Evolutionary conservation across 805 yeast genomes (phyloP), one percentile per base, ranked within the genome.

Genomic region (Lachancea waltii): DNA sequence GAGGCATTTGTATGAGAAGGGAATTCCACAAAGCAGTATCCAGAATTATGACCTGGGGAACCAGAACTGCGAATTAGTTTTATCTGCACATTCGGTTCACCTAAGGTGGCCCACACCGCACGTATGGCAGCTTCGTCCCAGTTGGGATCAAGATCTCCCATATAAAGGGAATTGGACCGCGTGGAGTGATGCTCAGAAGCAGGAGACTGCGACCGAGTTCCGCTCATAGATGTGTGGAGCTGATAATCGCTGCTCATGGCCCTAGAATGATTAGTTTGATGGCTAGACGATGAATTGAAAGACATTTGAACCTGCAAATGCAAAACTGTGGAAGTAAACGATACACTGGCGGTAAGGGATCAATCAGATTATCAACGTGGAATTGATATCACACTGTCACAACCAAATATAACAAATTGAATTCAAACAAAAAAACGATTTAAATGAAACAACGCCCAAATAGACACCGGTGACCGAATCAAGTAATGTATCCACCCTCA

Each of bases 61-160:
- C 62, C 65, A 24, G 53, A 44, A 25, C 43, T 49, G 49, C 77
- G 74, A 50, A 86, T 84, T 49, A 87, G 63, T 58, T 82, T 85
- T 35, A 86, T 77, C 13, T 53, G 79, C 61, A 65, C 67, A 10
- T 62, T 54, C 16, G 65, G 66, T 46, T 81, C 85, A n/a, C 92
- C 86, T 9, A 80, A 62, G 17, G 70, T 51, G 3, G 70, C 57
- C 96, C 95, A 87, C 32, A 87, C 72, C 42, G 74, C 73, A 34
- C 68, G 69, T 37, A 89, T 72, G 9, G 73, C 65, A 27, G 64
- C 58, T 55, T 87, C 96, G 43, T 82, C 85, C 87, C 95, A 84
- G 56, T 73, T 67, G 7, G 84, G 84, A 49, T 86, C 95, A 31
- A 87, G 63, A 51, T 85, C 96, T 16, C 96, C 97, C 95, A 87